Evolutionary conservation across 345 rosid species (phyloP), one percentile per base, ranked within the genome.

Genomic region (Eucalyptus tenuipes): DNA sequence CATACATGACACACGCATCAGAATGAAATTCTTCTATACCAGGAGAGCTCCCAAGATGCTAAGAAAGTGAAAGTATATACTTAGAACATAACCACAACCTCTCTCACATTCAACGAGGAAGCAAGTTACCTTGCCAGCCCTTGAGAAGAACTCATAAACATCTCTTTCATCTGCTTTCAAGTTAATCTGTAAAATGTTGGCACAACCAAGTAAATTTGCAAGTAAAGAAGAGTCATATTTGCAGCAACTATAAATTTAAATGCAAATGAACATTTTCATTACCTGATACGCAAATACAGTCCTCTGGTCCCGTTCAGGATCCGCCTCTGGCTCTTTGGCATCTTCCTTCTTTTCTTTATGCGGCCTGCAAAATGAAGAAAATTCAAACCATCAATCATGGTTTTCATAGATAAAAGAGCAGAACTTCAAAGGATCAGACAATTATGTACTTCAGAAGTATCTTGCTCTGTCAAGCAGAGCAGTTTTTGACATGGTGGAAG

Each of bases 251-350:
- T 50, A 55, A 40, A 48, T 33, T 64, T 55, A 89, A 90, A 80
- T n/a, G 14, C 48, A 88, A 47, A 57, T 44, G 50, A 57, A 66
- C 24, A 86, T 29, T 45, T 87, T 55, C 33, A n/a, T 90, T 87
- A 98, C 99, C 97, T 98, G 99, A 94, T 97, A 98, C 40, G 98
- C 99, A 94, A 98, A 97, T 48, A 98, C 99, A 52, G 99, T 98
- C 92, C 99, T 96, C 94, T 98, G 99, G 91, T 98, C 99, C 68
- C 99, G 94, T 90, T 98, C 99, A 89, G 99, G 99, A 95, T 98
- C 99, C 91, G 92, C 98, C 93, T 96, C 99, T 86, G 98, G 96
- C 91, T 97, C 99, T 48, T 90, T 92, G 79, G 13, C 94, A 57
- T 96, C 96, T 90, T 97, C 99, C 90, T 95, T 98, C 89, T 94